These are phyloP conservation scores for Eucalyptus virginea DNA, from an alignment of 345 rosid species.

Conservation along the genomic window DNA sequence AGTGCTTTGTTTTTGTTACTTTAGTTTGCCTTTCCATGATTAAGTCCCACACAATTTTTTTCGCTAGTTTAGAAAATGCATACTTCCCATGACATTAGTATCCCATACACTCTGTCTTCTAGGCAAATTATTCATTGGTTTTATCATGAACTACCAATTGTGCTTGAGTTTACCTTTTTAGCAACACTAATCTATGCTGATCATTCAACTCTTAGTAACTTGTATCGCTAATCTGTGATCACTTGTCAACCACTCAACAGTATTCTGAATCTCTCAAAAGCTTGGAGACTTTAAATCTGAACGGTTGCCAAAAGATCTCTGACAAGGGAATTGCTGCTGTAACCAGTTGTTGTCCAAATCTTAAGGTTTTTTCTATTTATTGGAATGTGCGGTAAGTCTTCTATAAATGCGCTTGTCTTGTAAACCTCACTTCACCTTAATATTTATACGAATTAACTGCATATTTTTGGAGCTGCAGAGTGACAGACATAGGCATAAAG, in stretches of 20 bases:
- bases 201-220: neutral
- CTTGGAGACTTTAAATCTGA: conserved; percentile 72
- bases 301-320: conserved; percentile 92
- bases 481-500: conserved; percentile 43
- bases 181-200: neutral
- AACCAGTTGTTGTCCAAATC: conserved; percentile 44
- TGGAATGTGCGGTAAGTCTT: conserved; percentile 81
- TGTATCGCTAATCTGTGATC: neutral
- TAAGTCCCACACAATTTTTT: neutral
- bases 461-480: conserved; percentile 33
- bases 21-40: neutral
- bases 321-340: conserved; percentile 74
- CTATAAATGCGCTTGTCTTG: neutral
- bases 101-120: neutral
- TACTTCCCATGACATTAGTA: neutral
- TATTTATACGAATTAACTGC: neutral
- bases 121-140: neutral
- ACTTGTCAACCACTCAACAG: conserved; percentile 22
- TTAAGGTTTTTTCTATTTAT: conserved; percentile 73
- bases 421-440: neutral
- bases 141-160: neutral
- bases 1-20: neutral
- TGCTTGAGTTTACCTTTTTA: neutral
- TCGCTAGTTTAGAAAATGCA: neutral
- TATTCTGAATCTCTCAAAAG: conserved; percentile 32